A percentile compares a stretch with the other conserved stretches of the same genome.
These are phyloP conservation scores for Plasmodium relictum DNA, from an alignment of 169 alveolate genomes.

Conservation along the genomic window DNA sequence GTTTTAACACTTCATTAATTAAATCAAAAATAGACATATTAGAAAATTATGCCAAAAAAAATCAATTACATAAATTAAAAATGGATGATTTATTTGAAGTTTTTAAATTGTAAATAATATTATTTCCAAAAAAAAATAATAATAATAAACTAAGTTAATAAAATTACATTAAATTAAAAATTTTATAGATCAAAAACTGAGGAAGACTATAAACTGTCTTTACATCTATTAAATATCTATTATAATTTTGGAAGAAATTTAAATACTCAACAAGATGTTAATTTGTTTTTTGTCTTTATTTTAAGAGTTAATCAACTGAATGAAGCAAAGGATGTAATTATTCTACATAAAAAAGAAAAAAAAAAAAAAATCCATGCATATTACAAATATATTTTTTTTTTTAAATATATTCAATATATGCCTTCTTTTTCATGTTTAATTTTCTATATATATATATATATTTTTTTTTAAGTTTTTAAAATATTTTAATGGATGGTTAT, in stretches of 20 bases:
- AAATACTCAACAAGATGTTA: conserved; percentile 77
- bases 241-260: conserved; percentile 76
- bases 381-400: background rate
- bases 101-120: conserved; percentile 47
- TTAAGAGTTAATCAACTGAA: conserved; percentile 63
- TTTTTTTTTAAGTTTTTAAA: conserved; percentile 44
- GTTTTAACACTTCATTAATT: conserved; percentile 74
- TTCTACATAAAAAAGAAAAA: background rate
- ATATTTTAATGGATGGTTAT: conserved; percentile 76
- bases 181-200: conserved; percentile 68
- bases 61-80: conserved; percentile 65
- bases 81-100: conserved; percentile 71
- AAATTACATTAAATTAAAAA: background rate
- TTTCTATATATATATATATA: background rate
- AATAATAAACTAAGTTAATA: background rate
- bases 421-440: background rate
- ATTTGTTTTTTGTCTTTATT: conserved; percentile 72
- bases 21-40: conserved; percentile 68
- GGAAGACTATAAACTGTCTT: conserved; percentile 71
- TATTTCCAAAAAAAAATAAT: background rate
- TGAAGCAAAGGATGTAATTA: conserved; percentile 75
- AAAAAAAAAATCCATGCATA: background rate
- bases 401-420: background rate
- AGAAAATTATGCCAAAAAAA: conserved; percentile 76
- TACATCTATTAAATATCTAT: conserved; percentile 70